Evolutionary conservation across 2,329 filamentous ascomycete genomes (phyloP).

Genomic region (Epichloe gansuensis): DNA sequence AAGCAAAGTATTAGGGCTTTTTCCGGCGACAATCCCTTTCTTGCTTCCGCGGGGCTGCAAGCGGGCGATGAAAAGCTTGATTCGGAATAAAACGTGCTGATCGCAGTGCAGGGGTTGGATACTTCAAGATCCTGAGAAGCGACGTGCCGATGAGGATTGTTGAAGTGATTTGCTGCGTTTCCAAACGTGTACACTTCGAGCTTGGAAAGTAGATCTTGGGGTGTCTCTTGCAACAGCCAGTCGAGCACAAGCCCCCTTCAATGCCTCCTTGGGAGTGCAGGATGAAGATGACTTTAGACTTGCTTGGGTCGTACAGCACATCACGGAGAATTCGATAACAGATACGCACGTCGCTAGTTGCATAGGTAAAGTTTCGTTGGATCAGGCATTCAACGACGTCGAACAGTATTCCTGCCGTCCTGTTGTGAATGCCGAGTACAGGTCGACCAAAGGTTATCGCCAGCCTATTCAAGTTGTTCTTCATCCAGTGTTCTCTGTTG

Average conservation of each 20-base stretch:
- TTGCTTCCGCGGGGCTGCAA: constrained; percentile 11
- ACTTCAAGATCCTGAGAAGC: constrained; percentile 28
- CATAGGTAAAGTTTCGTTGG: constrained; percentile 62
- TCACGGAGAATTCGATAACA: constrained; percentile 52
- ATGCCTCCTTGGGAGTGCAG: constrained; percentile 70
- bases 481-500: constrained; percentile 49
- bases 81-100: constrained; percentile 24
- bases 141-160: constrained; percentile 52
- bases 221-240: constrained; percentile 62
- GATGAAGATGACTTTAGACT: constrained; percentile 60
- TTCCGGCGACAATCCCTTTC: constrained; percentile 8
- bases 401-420: constrained; percentile 61
- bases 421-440: constrained; percentile 63
- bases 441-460: constrained; percentile 61
- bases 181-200: constrained; percentile 72
- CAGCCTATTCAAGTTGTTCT: constrained; percentile 58
- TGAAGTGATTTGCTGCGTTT: constrained; percentile 70
- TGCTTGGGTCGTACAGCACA: constrained; percentile 46
- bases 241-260: constrained; percentile 62
- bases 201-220: constrained; percentile 51
- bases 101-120: constrained; percentile 22
- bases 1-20: constrained; percentile 9
- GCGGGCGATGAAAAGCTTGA: constrained; percentile 18
- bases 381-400: constrained; percentile 68
- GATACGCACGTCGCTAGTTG: constrained; percentile 52